Evolutionary conservation across 2,329 filamentous ascomycete genomes (phyloP), one percentile per base, ranked within the genome.

Genomic region (Fusarium foetens): DNA sequence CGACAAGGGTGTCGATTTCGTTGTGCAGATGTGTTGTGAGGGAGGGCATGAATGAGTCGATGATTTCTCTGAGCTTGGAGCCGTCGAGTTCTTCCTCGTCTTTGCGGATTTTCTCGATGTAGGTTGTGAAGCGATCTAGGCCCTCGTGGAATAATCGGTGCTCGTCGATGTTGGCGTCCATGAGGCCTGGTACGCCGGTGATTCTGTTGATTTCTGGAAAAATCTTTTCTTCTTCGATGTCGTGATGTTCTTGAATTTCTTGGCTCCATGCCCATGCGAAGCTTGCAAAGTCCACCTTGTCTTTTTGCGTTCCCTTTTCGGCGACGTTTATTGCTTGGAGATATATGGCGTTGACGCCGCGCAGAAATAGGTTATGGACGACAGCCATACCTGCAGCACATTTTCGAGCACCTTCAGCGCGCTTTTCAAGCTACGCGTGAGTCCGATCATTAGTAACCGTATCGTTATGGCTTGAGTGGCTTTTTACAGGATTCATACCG

Each of bases 101-200:
- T 16, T 64, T 75, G 13, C 70, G 75, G 5, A 82, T 75, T 14
- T 65, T 75, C 4, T 74, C 64, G 13, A 82, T 53, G 67, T 84
- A 85, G 8, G 48, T 67, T 21, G 70, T 70, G 33, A 82, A 82
- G 2, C 54, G 54, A 1, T 78, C 72, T 6, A 86, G 59, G 0
- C 83, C 82, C 2, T 71, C 72, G 21, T 81, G 77, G 62, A 86
- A 85, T 2, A 75, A 73, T 13, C 78, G 75, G 66, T 85, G 84
- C 58, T 86, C 83, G 23, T 80, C 79, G 6, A 85, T 75, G 66
- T 83, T 85, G 48, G 63, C 72, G 19, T 82, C 81, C 83, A 85
- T 84, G 29, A 84, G 66, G 2, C 80, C 81, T 42, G 75, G 70
- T 16, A 80, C 78, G 1, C 79, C 82, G 7, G 78, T 67, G 27